Evolutionary conservation across 371 early-diverging fungal genomes (phyloP), one percentile per base, ranked within the genome.

Genomic region (Mucor lusitanicus): DNA sequence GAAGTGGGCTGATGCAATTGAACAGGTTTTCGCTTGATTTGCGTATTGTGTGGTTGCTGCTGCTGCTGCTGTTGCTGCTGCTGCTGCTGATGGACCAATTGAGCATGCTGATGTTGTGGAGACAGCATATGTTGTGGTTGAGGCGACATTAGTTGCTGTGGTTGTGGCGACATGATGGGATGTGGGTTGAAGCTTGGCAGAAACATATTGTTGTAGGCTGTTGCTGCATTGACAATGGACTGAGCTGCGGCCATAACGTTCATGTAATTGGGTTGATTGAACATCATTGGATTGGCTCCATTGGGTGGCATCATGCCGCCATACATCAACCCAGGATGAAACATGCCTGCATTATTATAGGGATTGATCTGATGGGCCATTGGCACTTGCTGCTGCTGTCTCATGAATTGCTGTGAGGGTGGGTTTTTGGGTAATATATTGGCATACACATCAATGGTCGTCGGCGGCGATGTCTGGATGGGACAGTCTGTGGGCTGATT

Each of bases 1-100:
- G 35, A 17, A 6, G 56, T 25, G 3, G 60, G 54, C 28, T 21
- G 61, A 53, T 54, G 64, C 21, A 60, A 27, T 46, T 64, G 60
- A 55, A 69, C 69, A 13, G 69, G 69, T 21, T 69, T 69, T 61
- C 60, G 48, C 33, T 67, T 71, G 9, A 69, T 69, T 46, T 69
- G 60, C n/a, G 54, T 23, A 27, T 28, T 44, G 5, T 40, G 54
- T 53, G 13, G 69, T n/a, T 60, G 63, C 6, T 32, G 59, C 17
- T 48, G 21, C 13, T 17, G 25, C 17, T 58, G 62, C 44, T 35
- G 37, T 40, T 46, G 58, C 3, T 33, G 58, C 21, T 21, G 61
- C 25, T 50, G 61, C 60, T 35, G 54, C 17, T 54, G 44, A 17
- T 46, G 50, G 37, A 46, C 46, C 9, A 46, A 28, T 54, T 54